Percentiles rank a stretch among this genome's conserved stretches.
Evolutionary conservation across 495 filamentous ascomycete genomes (phyloP).

Genomic region (Hapsidospora chrysogenum): DNA sequence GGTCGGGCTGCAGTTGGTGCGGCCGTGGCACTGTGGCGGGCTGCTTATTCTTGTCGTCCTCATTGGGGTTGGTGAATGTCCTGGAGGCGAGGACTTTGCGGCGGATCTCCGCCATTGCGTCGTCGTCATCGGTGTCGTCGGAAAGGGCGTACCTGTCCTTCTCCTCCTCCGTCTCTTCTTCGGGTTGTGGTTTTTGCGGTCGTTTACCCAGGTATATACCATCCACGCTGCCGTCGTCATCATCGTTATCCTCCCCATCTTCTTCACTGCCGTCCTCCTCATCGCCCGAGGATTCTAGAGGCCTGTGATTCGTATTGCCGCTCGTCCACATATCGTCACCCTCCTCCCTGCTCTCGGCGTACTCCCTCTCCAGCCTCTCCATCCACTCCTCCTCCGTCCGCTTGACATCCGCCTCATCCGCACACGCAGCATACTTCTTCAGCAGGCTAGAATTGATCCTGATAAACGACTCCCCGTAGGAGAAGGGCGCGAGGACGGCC

Average conservation of each 20-base stretch:
- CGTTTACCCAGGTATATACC: constrained; percentile 39
- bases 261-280: constrained; percentile 28
- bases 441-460: constrained; percentile 73
- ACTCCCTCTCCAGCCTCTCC: constrained; percentile 76
- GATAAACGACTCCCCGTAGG: constrained; percentile 73
- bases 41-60: constrained; percentile 30
- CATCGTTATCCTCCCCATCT: constrained; percentile 12
- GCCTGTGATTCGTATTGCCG: constrained; percentile 66
- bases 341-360: constrained; percentile 57
- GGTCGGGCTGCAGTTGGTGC: constrained; percentile 37
- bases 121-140: constrained; percentile 62
- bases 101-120: constrained; percentile 82
- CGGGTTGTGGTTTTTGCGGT: constrained; percentile 7
- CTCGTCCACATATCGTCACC: constrained; percentile 64
- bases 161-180: constrained; percentile 31
- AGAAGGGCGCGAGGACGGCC: constrained; percentile 64
- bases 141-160: constrained; percentile 58
- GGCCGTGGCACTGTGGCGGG: constrained; percentile 41
- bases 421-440: constrained; percentile 70
- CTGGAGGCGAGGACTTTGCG: constrained; percentile 73
- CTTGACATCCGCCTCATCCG: constrained; percentile 75
- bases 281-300: constrained; percentile 34
- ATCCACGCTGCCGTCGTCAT: constrained; percentile 17
- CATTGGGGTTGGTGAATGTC: constrained; percentile 53
- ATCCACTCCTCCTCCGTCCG: constrained; percentile 75